Base-by-base conservation (phyloP, 1,284 basidiomycete species). In the Cutaneotrichosporon arboriforme region DNA sequence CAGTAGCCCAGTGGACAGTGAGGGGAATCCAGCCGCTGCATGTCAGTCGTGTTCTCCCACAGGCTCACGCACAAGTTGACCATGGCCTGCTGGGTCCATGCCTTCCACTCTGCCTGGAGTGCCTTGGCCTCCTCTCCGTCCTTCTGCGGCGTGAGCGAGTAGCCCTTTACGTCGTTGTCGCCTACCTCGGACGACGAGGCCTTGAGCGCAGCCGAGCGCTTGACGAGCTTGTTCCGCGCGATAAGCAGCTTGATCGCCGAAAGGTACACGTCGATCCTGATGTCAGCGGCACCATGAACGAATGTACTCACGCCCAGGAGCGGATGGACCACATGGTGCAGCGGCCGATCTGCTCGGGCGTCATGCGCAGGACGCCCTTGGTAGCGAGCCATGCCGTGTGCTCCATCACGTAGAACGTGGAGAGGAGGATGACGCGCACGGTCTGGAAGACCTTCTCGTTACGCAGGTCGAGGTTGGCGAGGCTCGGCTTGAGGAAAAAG, bases 1-100 rank as follows among this genome's bases (percentile, higher is more conserved):
- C 66, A 9, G 61, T 59, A 4, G 66, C 69, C 74, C 74, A 76
- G 55, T 76, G 74, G 21, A 73, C 39, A 0, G 74, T 76, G 36
- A 76, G 58, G 2, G 74, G 74, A 8, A 71, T 65, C 47, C 71
- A 76, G 26, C 65, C 72, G 44, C 69, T 73, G 54, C 8, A 14
- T 18, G 38, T 18, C 1, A 15, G 20, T 35, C 18, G 26, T 18
- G 5, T 23, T 8, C 22, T 33, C 18, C 4, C n/a, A 7, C 20
- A 3, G 21, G 26, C 8, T 8, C 8, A 31, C 70, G 44, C 44
- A 71, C 70, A 54, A 57, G 54, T 69, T 70, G 48, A 65, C 55
- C 17, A 66, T 54, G 17, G 62, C 58, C 9, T 61, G 51, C 43
- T 62, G 61, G 53, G 64, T 59, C 65, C 67, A 72, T 17, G 54